phyloP scores from a whole-genome alignment of 768 basidiomycete species.

The Boletales sp. region DNA sequence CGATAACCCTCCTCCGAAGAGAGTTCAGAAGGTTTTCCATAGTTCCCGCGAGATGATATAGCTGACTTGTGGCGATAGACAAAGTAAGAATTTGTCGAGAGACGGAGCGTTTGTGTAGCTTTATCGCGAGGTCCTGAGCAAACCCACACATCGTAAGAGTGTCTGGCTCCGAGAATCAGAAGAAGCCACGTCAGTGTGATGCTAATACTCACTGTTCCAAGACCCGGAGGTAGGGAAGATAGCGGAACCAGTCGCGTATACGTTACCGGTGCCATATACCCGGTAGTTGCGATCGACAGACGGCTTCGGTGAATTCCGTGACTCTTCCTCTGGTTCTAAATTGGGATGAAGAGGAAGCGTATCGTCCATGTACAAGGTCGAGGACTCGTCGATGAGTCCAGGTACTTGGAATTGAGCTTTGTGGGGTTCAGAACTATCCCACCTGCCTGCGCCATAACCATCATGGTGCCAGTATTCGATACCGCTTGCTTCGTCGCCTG shows the following conservation, averaged over 20 bases:
- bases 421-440: background rate
- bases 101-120: slow-evolving; percentile 3
- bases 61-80: slow-evolving; percentile 1
- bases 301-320: background rate
- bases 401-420: background rate
- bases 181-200: background rate
- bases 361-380: slow-evolving; percentile 10
- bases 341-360: background rate
- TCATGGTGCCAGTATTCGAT: slow-evolving; percentile 8
- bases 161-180: slow-evolving; percentile 1
- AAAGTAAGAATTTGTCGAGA: slow-evolving; percentile 8
- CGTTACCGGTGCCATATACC: slow-evolving; percentile 12
- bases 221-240: slow-evolving; percentile 16
- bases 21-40: background rate
- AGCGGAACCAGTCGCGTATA: slow-evolving; percentile 16
- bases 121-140: slow-evolving; percentile 10
- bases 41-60: background rate
- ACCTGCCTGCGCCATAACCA: background rate
- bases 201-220: slow-evolving; percentile 14
- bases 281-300: slow-evolving; percentile 14
- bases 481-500: background rate
- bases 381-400: slow-evolving; percentile 4
- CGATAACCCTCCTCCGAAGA: background rate
- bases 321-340: background rate
- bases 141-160: slow-evolving; percentile 14